Evolutionary conservation across 176 grass and related monocot species (phyloP).

Genomic region (Leersia perrieri): DNA sequence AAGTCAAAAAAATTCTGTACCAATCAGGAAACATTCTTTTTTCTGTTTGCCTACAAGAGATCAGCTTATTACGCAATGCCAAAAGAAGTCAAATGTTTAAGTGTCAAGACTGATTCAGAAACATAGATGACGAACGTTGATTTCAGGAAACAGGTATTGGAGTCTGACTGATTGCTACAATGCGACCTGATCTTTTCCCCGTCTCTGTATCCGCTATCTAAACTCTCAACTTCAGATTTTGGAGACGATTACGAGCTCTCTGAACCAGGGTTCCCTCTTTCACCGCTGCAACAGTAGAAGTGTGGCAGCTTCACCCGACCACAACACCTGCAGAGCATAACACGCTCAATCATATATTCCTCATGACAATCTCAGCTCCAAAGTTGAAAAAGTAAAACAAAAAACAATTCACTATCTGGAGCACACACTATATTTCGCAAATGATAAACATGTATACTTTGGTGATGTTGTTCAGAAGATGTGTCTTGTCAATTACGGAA

Average conservation of each 20-base stretch:
- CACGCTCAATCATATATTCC: background rate
- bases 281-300: constrained; percentile 93
- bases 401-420: background rate
- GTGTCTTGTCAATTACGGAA: background rate
- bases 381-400: background rate
- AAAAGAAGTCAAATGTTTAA: background rate
- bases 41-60: no score
- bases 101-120: background rate
- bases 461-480: background rate
- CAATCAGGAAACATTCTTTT: no score
- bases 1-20: no score
- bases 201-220: background rate
- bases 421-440: background rate
- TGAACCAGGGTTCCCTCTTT: constrained; percentile 41
- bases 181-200: background rate
- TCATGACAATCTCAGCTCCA: background rate
- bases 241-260: background rate
- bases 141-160: background rate
- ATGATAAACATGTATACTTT: background rate
- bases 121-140: background rate
- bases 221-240: background rate
- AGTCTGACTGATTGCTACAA: background rate
- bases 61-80: background rate
- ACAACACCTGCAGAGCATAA: constrained; percentile 57
- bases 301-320: constrained; percentile 88